These are phyloP conservation scores for Ramaria sp. DNA, from an alignment of 768 basidiomycete genomes.

Conservation along the genomic window DNA sequence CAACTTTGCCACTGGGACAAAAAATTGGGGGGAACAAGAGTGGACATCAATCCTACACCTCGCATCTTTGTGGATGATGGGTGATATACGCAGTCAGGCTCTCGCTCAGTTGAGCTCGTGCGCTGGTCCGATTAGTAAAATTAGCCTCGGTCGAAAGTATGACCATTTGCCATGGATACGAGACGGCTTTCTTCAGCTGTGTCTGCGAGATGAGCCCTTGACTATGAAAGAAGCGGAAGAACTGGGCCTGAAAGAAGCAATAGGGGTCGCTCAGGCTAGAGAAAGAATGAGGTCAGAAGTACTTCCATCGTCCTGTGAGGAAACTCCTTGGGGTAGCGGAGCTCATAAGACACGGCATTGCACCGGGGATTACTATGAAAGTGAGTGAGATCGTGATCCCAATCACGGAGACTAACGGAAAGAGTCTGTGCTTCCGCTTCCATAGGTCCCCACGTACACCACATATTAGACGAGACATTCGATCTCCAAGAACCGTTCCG, in stretches of 20 bases:
- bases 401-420: too few relatives aligned
- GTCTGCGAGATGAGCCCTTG: background rate
- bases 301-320: too few relatives aligned
- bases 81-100: background rate
- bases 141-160: background rate
- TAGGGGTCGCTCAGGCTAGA: background rate
- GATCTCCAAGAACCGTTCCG: too few relatives aligned
- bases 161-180: background rate
- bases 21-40: background rate
- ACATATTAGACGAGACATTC: too few relatives aligned
- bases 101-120: background rate
- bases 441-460: too few relatives aligned
- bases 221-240: background rate
- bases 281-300: background rate
- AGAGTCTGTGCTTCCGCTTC: too few relatives aligned
- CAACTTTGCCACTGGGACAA: background rate
- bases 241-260: background rate
- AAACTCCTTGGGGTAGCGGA: too few relatives aligned
- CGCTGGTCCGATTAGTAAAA: background rate
- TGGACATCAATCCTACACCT: conserved; percentile 3
- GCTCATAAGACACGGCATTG: too few relatives aligned
- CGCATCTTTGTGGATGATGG: background rate
- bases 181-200: background rate
- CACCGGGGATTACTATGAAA: too few relatives aligned
- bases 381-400: too few relatives aligned